These are phyloP conservation scores for Thelonectria olida DNA, from an alignment of 2,329 filamentous ascomycete genomes.

Conservation along the genomic window DNA sequence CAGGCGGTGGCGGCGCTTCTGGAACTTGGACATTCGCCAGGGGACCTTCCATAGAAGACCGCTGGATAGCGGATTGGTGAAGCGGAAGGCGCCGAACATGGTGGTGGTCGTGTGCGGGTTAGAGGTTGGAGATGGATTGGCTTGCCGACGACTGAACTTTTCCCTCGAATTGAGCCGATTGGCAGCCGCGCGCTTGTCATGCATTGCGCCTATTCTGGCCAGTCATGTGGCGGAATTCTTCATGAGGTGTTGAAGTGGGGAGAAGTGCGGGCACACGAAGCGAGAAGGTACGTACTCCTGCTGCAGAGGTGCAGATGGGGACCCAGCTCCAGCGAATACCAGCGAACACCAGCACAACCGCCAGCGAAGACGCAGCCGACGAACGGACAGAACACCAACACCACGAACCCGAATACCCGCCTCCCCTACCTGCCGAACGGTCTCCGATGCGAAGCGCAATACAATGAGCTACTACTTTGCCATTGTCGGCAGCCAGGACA, in stretches of 20 bases:
- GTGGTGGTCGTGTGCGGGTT: constrained; percentile 36
- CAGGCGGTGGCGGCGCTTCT: constrained; percentile 87
- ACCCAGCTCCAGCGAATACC: background rate
- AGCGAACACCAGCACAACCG: background rate
- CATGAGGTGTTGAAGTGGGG: too few species aligned
- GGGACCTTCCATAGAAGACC: constrained; percentile 97
- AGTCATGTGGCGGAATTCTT: constrained; percentile 40
- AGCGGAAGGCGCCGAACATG: constrained; percentile 88
- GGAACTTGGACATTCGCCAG: constrained; percentile 91
- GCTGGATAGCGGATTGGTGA: constrained; percentile 78
- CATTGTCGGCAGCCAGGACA: constrained; percentile 94
- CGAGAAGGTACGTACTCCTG: constrained; percentile 4
- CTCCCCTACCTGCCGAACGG: background rate
- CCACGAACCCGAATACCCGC: background rate
- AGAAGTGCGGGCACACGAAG: constrained; percentile 10
- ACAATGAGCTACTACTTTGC: constrained; percentile 98
- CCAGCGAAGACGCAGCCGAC: background rate
- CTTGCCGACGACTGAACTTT: constrained; percentile 33
- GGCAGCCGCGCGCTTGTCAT: constrained; percentile 23
- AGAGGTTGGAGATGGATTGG: constrained; percentile 19
- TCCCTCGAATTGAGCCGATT: constrained; percentile 30
- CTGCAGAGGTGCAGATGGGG: too few species aligned
- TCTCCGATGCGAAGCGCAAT: constrained; percentile 40
- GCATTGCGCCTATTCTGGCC: constrained; percentile 23
- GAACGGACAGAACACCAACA: constrained; percentile 1